A percentile compares a stretch with the other conserved stretches of the same genome.
Evolutionary conservation across 805 yeast species (phyloP).

Genomic region (Kodamaea neixiangensis): DNA sequence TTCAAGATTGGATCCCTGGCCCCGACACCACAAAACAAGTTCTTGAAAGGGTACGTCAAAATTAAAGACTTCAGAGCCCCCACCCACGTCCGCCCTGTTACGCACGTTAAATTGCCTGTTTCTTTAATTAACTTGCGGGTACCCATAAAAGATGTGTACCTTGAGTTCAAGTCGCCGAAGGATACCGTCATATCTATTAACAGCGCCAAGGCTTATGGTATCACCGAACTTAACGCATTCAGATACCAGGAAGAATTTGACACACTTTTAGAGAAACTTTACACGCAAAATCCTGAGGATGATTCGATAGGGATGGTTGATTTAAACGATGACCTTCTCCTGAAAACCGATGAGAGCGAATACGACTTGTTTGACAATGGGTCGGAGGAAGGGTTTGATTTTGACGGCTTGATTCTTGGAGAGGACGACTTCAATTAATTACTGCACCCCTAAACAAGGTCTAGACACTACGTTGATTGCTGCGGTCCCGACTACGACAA

Average conservation of each 20-base stretch:
- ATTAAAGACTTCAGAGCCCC: conserved; percentile 25
- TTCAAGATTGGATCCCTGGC: conserved; percentile 11
- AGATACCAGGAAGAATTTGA: conserved; percentile 26
- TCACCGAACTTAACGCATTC: conserved; percentile 28
- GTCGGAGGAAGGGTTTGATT: background rate
- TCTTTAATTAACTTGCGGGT: conserved; percentile 35
- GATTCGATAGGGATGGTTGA: background rate
- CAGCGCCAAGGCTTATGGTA: conserved; percentile 31
- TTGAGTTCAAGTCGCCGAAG: conserved; percentile 22
- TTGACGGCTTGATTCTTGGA: background rate
- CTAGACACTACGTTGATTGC: too few relatives aligned
- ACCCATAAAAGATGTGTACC: conserved; percentile 33
- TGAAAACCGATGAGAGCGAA: background rate
- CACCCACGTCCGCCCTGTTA: conserved; percentile 14
- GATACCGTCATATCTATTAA: conserved; percentile 15
- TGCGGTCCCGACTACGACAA: background rate
- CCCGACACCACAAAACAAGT: conserved; percentile 20
- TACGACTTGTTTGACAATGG: background rate
- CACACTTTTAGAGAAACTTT: conserved; percentile 14
- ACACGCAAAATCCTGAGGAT: background rate
- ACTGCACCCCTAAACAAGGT: background rate
- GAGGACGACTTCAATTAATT: conserved; percentile 3
- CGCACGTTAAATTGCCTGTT: conserved; percentile 35
- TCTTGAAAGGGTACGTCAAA: conserved; percentile 33
- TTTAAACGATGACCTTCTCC: background rate